Percentiles rank a stretch among this genome's conserved stretches.
phyloP scores from a whole-genome alignment of 2,329 filamentous ascomycete species.

The Ceratocystis papillata region DNA sequence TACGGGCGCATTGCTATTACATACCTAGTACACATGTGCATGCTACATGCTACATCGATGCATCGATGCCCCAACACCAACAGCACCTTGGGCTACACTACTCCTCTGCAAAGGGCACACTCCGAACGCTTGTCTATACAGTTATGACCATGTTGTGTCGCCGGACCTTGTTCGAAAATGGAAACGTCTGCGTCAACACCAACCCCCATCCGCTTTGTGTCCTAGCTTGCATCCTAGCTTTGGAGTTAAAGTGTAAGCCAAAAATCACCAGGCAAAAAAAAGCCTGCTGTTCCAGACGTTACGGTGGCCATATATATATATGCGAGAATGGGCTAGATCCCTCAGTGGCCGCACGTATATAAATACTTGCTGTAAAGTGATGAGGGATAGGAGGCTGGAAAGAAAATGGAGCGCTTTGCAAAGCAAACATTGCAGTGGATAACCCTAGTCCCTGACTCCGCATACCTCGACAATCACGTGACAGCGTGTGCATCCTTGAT shows the following conservation, averaged over 20 bases:
- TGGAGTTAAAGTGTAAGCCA: background rate
- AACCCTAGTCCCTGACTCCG: too few species aligned
- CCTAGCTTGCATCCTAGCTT: conserved; percentile 18
- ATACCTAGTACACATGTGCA: background rate
- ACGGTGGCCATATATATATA: background rate
- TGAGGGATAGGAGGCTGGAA: too few species aligned
- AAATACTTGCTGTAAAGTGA: background rate
- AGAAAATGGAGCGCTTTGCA: too few species aligned
- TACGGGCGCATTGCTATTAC: too few species aligned
- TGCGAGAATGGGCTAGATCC: background rate
- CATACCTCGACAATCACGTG: background rate
- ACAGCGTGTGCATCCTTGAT: background rate
- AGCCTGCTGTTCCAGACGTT: background rate
- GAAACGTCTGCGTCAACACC: conserved; percentile 1
- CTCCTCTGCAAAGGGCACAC: background rate
- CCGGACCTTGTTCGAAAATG: background rate
- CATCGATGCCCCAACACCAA: background rate
- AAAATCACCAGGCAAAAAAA: background rate
- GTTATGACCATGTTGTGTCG: background rate
- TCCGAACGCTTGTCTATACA: background rate
- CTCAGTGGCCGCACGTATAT: background rate
- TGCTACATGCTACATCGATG: background rate
- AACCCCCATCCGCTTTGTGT: conserved; percentile 21
- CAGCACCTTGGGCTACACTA: background rate
- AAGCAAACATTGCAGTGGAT: too few species aligned